phyloP scores from a whole-genome alignment of 495 filamentous ascomycete species.

The Glonium stellatum region DNA sequence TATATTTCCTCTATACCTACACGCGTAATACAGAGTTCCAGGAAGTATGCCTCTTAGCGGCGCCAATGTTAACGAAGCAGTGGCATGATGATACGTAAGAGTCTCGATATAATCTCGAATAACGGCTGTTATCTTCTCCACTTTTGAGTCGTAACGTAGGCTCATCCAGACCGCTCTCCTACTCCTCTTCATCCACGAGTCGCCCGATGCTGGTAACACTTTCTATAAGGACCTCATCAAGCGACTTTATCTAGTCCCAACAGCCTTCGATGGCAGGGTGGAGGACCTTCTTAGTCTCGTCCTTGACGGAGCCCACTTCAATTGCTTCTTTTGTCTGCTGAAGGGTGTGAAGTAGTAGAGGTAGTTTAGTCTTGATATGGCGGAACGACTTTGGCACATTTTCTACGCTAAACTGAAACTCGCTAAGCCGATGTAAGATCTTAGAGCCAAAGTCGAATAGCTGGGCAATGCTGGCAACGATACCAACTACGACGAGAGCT shows the following conservation, averaged over 20 bases:
- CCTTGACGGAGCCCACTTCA: constrained; percentile 15
- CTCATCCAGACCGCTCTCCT: too few species aligned
- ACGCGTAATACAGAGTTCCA: too few species aligned
- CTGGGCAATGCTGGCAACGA: constrained; percentile 33
- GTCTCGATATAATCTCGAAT: too few species aligned
- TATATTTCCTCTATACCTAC: too few species aligned
- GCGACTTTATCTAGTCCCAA: not conserved
- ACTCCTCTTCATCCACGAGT: too few species aligned
- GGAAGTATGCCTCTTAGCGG: too few species aligned
- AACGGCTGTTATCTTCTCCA: too few species aligned
- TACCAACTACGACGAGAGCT: constrained; percentile 31
- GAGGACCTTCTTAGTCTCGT: constrained; percentile 21
- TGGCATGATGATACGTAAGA: too few species aligned
- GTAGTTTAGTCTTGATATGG: constrained; percentile 32
- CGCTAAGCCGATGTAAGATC: constrained; percentile 31
- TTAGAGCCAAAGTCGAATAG: constrained; percentile 37
- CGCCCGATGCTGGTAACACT: too few species aligned
- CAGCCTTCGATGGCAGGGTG: constrained; percentile 27
- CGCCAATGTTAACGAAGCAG: too few species aligned
- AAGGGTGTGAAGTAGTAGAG: constrained; percentile 31
- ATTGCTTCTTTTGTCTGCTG: constrained; percentile 23
- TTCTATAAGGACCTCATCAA: not conserved
- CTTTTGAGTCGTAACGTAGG: too few species aligned
- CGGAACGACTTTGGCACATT: constrained; percentile 32
- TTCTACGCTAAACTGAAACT: constrained; percentile 25